phyloP scores from a whole-genome alignment of 2,329 filamentous ascomycete genomes.

The Fusarium redolens region DNA sequence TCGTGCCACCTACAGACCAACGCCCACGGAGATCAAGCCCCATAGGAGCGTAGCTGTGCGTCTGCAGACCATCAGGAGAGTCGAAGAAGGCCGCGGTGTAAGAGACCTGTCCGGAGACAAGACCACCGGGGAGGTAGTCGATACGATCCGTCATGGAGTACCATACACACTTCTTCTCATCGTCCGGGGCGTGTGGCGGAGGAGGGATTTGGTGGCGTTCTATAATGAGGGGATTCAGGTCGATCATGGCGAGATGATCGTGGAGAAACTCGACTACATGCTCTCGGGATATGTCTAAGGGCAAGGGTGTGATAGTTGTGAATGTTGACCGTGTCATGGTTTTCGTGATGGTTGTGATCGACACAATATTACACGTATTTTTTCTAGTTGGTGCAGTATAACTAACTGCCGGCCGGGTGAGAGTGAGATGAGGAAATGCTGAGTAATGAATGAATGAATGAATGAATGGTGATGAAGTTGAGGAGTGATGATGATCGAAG shows the following conservation, averaged over 20 bases:
- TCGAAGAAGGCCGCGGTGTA: conserved; percentile 88
- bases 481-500: background rate
- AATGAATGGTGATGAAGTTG: background rate
- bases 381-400: background rate
- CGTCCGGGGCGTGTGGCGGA: conserved; percentile 72
- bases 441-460: conserved; percentile 2
- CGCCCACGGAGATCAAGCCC: conserved; percentile 82
- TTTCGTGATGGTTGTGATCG: conserved; percentile 19
- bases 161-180: conserved; percentile 81
- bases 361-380: background rate
- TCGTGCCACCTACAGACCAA: conserved; percentile 79
- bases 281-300: conserved; percentile 72
- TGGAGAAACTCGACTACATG: conserved; percentile 81
- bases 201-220: conserved; percentile 75
- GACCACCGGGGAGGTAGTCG: conserved; percentile 75
- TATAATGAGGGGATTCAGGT: conserved; percentile 85
- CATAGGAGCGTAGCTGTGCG: conserved; percentile 85
- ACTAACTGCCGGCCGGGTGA: background rate
- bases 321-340: conserved; percentile 66
- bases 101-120: conserved; percentile 73
- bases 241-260: conserved; percentile 84
- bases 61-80: conserved; percentile 77
- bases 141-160: conserved; percentile 84
- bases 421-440: conserved; percentile 1
- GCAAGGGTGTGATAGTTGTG: conserved; percentile 83